Base-by-base conservation (phyloP, 2,329 filamentous ascomycete species). In the Orbilia quercus region DNA sequence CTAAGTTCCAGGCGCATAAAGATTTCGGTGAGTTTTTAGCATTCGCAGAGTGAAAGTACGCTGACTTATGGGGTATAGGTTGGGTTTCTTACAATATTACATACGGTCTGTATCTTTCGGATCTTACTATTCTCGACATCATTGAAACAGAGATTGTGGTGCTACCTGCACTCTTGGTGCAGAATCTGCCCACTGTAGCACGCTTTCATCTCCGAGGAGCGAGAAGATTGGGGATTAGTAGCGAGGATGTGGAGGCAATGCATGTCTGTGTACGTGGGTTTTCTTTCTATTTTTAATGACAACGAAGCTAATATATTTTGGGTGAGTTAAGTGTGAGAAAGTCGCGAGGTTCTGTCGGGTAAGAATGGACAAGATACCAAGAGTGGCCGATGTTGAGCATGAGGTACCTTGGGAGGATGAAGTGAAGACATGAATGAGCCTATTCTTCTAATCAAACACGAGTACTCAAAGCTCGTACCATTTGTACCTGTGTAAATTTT, bases 51-150 rank as follows among this genome's bases (percentile, higher is more conserved):
- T 25, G 25, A 34, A 14, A 16, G 18, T 7, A 25, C 16, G 48
- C 28, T 51, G n/a, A 51, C 48, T 25, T 11, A 45, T n/a, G 12
- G 23, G n/a, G 6, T 42, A 14, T 7, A 40, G 82, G 81, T 1
- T 87, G 84, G 84, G 79, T 87, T 5, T 84, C 82, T 16, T 80
- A 82, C 16, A 80, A 86, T 59, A 86, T 88, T 67, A 87, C 84
- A 0, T 88, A 88, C 70, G 86, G 86, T 0, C 79, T 88, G 9
- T 88, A 84, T 75, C 82, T 88, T 0, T 84, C 83, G 7, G 85
- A 88, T 77, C 83, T 85, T 23, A 82, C 81, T 74, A 84, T 87
- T 7, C 78, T 88, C 2, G 83, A 83, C 16, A 83, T 84, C 7
- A 69, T 85, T 2, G 85, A 86, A 51, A 87, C 86, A 0, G 83